Evolutionary conservation across 2,329 filamentous ascomycete species (phyloP).

Genomic region (Dryadomyces quercivorus): DNA sequence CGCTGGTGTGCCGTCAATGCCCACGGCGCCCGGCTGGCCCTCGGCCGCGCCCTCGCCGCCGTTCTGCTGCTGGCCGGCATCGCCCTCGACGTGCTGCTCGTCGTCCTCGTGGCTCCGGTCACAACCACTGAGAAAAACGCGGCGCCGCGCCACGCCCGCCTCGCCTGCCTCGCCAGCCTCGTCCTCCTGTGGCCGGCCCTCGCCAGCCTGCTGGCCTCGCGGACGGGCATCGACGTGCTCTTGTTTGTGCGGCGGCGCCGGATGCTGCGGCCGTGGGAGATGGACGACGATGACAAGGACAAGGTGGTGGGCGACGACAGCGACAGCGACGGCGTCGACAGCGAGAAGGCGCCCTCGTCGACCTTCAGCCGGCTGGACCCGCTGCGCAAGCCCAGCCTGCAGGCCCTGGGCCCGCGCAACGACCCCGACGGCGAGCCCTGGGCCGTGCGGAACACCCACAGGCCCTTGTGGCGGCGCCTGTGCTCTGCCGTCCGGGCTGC

Average conservation of each 20-base stretch:
- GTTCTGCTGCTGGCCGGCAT: slow-evolving; percentile 16
- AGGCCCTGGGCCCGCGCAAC: slow-evolving; percentile 23
- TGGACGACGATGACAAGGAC: slow-evolving; percentile 7
- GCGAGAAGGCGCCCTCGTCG: not conserved
- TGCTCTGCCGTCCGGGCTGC: slow-evolving; percentile 15
- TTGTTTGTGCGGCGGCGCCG: slow-evolving; percentile 20
- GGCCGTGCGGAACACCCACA: slow-evolving; percentile 16
- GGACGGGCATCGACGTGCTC: slow-evolving; percentile 24
- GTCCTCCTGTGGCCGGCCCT: slow-evolving; percentile 24
- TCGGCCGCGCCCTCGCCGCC: slow-evolving; percentile 16
- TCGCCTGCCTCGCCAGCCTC: slow-evolving; percentile 17
- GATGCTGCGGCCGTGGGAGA: slow-evolving; percentile 27
- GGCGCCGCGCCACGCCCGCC: slow-evolving; percentile 11
- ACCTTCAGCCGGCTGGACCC: slow-evolving; percentile 12
- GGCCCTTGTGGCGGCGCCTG: slow-evolving; percentile 17
- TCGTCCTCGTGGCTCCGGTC: slow-evolving; percentile 12
- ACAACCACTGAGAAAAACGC: not conserved
- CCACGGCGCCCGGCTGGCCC: slow-evolving; percentile 21
- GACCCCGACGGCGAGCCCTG: slow-evolving; percentile 19
- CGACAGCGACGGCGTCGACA: not conserved
- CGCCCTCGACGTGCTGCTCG: slow-evolving; percentile 19
- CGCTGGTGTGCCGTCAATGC: slow-evolving; percentile 25
- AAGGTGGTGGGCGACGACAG: slow-evolving; percentile 1
- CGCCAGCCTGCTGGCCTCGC: slow-evolving; percentile 20
- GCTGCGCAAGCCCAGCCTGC: slow-evolving; percentile 17